Conservation (phyloP, 371 early-diverging fungal genomes). For the Lichtheimia ornata region DNA sequence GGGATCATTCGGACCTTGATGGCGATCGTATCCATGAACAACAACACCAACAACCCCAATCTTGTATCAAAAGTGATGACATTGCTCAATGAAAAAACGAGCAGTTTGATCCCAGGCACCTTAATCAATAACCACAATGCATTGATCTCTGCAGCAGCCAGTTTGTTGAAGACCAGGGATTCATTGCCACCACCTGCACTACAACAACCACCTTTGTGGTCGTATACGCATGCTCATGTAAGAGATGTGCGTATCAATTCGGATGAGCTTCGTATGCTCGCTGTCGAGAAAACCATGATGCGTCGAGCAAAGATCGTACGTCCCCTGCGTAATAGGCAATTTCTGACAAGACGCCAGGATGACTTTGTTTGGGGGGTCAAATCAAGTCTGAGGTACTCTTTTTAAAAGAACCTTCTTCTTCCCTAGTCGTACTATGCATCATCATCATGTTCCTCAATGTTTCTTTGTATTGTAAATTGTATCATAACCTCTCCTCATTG, state of each 20-base stretch:
- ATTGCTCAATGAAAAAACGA: too few species aligned
- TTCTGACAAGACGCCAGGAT: slow-evolving; percentile 9
- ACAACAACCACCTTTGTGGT: slow-evolving; percentile 10
- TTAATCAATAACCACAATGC: background rate
- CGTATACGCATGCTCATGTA: slow-evolving; percentile 10
- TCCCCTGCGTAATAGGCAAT: slow-evolving; percentile 9
- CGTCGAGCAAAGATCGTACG: slow-evolving; percentile 11
- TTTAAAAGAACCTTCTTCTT: too few species aligned
- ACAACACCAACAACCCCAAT: background rate
- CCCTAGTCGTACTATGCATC: too few species aligned
- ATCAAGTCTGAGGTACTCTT: too few species aligned
- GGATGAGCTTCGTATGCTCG: slow-evolving; percentile 9
- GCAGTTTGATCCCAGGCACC: background rate
- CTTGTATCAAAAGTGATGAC: background rate
- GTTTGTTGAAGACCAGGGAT: background rate
- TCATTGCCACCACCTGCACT: slow-evolving; percentile 2
- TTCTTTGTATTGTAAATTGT: too few species aligned
- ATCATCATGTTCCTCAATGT: too few species aligned
- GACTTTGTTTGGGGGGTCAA: slow-evolving; percentile 16
- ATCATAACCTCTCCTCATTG: too few species aligned
- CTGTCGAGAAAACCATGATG: slow-evolving; percentile 12
- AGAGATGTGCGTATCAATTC: slow-evolving; percentile 13
- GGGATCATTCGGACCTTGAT: background rate
- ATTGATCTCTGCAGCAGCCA: background rate
- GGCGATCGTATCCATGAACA: background rate